Evolutionary conservation across 2,329 filamentous ascomycete species (phyloP).

Genomic region (Penicillium sclerotiorum): DNA sequence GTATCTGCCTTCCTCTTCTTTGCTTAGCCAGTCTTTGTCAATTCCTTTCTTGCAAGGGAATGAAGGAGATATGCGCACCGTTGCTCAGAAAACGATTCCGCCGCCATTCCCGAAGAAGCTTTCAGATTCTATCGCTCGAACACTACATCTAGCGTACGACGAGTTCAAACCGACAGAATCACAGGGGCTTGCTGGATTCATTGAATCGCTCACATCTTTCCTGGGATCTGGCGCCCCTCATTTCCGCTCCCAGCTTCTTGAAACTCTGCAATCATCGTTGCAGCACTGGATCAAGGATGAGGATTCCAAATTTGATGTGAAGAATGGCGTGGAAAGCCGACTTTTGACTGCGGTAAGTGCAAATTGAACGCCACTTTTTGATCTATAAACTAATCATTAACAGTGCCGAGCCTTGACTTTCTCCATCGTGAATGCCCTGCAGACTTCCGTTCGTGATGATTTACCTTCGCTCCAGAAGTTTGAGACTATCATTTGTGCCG

Average conservation of each 20-base stretch:
- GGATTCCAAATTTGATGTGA: slow-evolving; percentile 27
- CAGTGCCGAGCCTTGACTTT: slow-evolving; percentile 38
- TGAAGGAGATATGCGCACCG: slow-evolving; percentile 8
- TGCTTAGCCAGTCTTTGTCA: slow-evolving; percentile 41
- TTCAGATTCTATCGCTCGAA: slow-evolving; percentile 60
- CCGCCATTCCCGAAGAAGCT: slow-evolving; percentile 54
- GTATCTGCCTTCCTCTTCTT: slow-evolving; percentile 38
- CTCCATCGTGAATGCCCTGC: slow-evolving; percentile 34
- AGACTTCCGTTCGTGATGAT: slow-evolving; percentile 31
- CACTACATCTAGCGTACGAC: slow-evolving; percentile 60
- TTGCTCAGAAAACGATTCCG: not conserved
- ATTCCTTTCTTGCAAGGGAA: slow-evolving; percentile 28
- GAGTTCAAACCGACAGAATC: slow-evolving; percentile 44
- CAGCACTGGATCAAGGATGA: slow-evolving; percentile 40
- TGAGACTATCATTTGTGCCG: slow-evolving; percentile 54
- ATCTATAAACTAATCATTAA: slow-evolving; percentile 27
- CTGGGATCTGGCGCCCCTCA: slow-evolving; percentile 53
- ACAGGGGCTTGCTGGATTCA: slow-evolving; percentile 48
- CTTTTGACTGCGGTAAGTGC: slow-evolving; percentile 40
- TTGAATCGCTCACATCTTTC: slow-evolving; percentile 59
- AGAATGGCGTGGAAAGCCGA: slow-evolving; percentile 33
- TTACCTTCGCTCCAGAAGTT: slow-evolving; percentile 53
- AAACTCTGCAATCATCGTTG: slow-evolving; percentile 57
- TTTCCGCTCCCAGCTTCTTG: slow-evolving; percentile 59
- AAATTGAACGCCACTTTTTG: not conserved